Conservation (phyloP, 495 filamentous ascomycete genomes). For the Penicillium ochrochloron region DNA sequence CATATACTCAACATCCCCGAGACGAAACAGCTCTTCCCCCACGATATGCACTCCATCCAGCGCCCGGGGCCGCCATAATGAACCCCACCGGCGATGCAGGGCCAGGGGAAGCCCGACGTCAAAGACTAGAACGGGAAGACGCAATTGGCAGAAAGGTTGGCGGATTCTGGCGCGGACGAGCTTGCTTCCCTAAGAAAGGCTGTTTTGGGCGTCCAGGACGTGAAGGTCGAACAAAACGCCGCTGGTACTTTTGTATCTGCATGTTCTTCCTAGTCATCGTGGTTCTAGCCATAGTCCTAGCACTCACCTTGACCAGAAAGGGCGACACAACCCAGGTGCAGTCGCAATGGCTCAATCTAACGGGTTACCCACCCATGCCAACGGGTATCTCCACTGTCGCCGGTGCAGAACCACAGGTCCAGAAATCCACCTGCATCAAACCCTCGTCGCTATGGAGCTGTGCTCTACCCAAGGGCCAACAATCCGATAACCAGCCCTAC, state of each 20-base stretch:
- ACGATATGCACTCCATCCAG: conserved; percentile 29
- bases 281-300: conserved; percentile 62
- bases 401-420: conserved; percentile 60
- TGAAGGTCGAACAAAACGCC: conserved; percentile 65
- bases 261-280: conserved; percentile 60
- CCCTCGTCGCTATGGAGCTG: conserved; percentile 82
- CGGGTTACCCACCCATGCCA: conserved; percentile 82
- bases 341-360: conserved; percentile 78
- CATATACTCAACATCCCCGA: conserved; percentile 33
- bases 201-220: conserved; percentile 65
- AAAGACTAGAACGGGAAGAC: conserved; percentile 68
- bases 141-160: conserved; percentile 56
- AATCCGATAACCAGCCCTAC: conserved; percentile 62
- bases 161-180: conserved; percentile 64
- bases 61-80: conserved; percentile 29
- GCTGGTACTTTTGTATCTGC: conserved; percentile 61
- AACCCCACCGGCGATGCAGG: conserved; percentile 39
- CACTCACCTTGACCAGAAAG: conserved; percentile 61
- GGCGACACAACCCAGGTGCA: conserved; percentile 46
- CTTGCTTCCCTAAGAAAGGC: conserved; percentile 59
- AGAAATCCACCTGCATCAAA: conserved; percentile 66
- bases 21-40: conserved; percentile 31
- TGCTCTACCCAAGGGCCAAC: conserved; percentile 74
- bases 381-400: conserved; percentile 79
- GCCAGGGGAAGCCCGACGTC: conserved; percentile 57